Evolutionary conservation across 179 eudicot genomes (phyloP), one percentile per base, ranked within the genome.

Genomic region (Silene coronaria): DNA sequence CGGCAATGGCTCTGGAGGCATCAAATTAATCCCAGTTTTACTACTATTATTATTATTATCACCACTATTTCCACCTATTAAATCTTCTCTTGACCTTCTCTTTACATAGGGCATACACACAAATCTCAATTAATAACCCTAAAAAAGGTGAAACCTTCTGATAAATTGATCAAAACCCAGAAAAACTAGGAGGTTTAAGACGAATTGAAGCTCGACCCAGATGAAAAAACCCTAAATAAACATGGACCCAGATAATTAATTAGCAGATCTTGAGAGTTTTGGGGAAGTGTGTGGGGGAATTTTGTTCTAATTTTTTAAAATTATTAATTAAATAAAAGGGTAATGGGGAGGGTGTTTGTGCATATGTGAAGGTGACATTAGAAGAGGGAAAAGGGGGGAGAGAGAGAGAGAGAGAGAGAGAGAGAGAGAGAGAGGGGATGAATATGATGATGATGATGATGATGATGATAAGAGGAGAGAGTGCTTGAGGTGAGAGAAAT

Each of bases 1-100:
- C 86, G 91, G 91, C 86, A 84, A 74, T 71, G 91, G 91, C 88
- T 94, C 98, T 80, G 96, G 91, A 91, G 98, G 96, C 97, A 94
- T 91, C 84, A 86, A 92, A 76, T 28, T 61, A 28, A 21, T 12
- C 64, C 58, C 55, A 77, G 76, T 73, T 58, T 57, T 62, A 38
- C 5, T 10, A 32, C 30, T 58, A 58, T 17, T 14, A 23, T 53
- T 10, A 27, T 23, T 55, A 55, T 23, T 12, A 21, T 42, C 8
- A 53, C 63, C 22, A 66, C 70, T 76, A 24, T 13, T 75, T 70
- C 64, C 79, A 24, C n/a, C 45, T 5, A 46, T 46, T 34, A 42
- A 42, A 72, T 19, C 57, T 27, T 38, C 45, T 32, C 69, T 32
- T 62, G 67, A 30, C 38, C 65, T 69, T 13, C 63, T 27, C 63